Evolutionary conservation across 768 basidiomycete genomes (phyloP).

Genomic region (Coprinellus micaceus): DNA sequence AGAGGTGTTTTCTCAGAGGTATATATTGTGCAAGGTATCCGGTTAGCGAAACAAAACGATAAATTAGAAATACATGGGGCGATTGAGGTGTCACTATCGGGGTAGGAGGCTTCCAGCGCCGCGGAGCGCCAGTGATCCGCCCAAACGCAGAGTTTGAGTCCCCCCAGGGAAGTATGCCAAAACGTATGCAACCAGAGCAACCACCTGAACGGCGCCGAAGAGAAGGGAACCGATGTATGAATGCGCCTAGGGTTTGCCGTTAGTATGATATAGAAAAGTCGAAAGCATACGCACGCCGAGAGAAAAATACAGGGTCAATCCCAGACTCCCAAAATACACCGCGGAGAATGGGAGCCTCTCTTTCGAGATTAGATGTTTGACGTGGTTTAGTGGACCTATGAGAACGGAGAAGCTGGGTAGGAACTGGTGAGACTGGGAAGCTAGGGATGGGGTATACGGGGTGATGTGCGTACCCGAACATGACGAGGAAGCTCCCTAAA

Average conservation of each 20-base stretch:
- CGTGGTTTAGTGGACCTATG: conserved; percentile 86
- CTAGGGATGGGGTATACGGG: background rate
- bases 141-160: conserved; percentile 73
- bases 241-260: conserved; percentile 47
- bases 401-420: conserved; percentile 72
- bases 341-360: conserved; percentile 82
- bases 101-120: conserved; percentile 83
- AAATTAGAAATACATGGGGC: conserved; percentile 8
- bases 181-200: conserved; percentile 84
- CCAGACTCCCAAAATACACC: conserved; percentile 81
- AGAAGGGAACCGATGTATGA: conserved; percentile 87
- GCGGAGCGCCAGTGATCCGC: conserved; percentile 75
- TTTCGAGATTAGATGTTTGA: conserved; percentile 80
- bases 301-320: conserved; percentile 87
- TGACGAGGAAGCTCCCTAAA: conserved; percentile 87
- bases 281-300: conserved; percentile 60
- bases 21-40: conserved; percentile 2
- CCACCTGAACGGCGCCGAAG: conserved; percentile 77
- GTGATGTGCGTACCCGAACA: conserved; percentile 95
- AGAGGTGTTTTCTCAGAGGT: background rate
- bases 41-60: background rate
- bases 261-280: background rate
- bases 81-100: conserved; percentile 43
- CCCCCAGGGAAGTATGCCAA: conserved; percentile 96
- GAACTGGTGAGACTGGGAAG: background rate